Base-by-base conservation (phyloP, 768 basidiomycete genomes). In the Cantharellus anzutake region DNA sequence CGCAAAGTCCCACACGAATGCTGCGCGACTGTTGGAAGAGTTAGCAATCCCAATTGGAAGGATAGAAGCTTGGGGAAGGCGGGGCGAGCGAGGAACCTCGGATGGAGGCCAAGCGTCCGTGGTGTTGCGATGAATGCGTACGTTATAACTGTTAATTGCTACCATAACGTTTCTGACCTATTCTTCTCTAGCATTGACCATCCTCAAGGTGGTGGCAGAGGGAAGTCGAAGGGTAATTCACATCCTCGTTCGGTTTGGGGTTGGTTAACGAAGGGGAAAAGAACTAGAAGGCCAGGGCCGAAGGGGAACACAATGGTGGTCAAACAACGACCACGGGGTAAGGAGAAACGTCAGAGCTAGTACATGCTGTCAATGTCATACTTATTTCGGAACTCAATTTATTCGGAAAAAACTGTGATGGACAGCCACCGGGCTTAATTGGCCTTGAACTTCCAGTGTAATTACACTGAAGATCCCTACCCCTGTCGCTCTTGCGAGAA, bases 121-220 rank as follows among this genome's bases (percentile, higher is more conserved):
- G 92, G 92, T 82, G 83, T 96, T 64, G 92, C 92, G 50, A 94
- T 94, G 92, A 97, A 96, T 71, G 84, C 89, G 81, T 91, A 73
- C 50, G 84, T 76, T 62, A 62, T 5, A 20, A 37, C 48, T 63
- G 39, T 11, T 11, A 48, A 48, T 48, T 29, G 1, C 44, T 48
- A 11, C 11, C 44, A 48, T 29, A 29, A 29, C 60, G 29, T 57
- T 48, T 60, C 7, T 57, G 29, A 41, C 14, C 57, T 37, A 38
- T 42, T 14, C 38, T 37, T 37, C 52, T 55, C 4, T 60, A 91
- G 88, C 52, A 78, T 77, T 59, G 90, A 92, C 71, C 90, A 93
- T 71, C 92, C 94, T 62, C 92, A 96, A 69, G 93, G 93, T 71
- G 93, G 94, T 75, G 94, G 94, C 71, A 85, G 94, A 72, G 94